Conservation (phyloP, 2,329 filamentous ascomycete genomes). For the Neopestalotiopsis clavispora region DNA sequence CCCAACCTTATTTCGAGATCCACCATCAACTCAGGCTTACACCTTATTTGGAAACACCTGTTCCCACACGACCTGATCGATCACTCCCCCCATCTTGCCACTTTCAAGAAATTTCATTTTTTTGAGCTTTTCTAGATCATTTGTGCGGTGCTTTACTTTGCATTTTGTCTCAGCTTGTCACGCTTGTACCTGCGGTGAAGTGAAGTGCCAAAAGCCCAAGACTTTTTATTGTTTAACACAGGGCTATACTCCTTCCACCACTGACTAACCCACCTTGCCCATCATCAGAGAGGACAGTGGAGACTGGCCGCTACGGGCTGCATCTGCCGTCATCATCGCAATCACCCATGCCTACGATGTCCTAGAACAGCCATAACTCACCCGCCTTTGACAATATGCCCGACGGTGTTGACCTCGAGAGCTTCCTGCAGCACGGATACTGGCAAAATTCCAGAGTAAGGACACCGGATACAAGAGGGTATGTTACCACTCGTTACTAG, state of each 20-base stretch:
- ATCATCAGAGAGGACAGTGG: constrained; percentile 27
- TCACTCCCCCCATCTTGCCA: background rate
- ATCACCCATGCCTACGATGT: constrained; percentile 27
- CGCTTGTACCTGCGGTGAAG: constrained; percentile 8
- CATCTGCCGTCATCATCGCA: constrained; percentile 20
- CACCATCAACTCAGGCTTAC: background rate
- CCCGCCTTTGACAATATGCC: constrained; percentile 29
- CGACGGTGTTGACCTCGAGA: constrained; percentile 30
- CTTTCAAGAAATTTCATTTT: background rate
- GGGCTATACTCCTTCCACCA: background rate
- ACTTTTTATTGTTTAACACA: background rate
- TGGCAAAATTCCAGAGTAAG: constrained; percentile 31
- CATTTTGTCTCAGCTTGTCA: background rate
- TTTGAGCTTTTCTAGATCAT: background rate
- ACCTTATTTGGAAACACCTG: constrained; percentile 5
- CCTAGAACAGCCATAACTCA: constrained; percentile 22
- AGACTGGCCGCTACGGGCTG: constrained; percentile 24
- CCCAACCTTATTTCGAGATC: constrained; percentile 7
- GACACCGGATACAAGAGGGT: constrained; percentile 18
- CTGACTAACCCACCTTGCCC: background rate
- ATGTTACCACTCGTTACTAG: constrained; percentile 14
- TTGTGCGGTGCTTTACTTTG: background rate
- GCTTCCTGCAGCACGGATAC: constrained; percentile 35
- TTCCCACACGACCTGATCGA: background rate
- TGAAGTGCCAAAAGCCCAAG: background rate